Percentiles rank a stretch among this genome's conserved stretches.
phyloP scores from a whole-genome alignment of 352 stramenopile genomes.

The Globisporangium radiosum region DNA sequence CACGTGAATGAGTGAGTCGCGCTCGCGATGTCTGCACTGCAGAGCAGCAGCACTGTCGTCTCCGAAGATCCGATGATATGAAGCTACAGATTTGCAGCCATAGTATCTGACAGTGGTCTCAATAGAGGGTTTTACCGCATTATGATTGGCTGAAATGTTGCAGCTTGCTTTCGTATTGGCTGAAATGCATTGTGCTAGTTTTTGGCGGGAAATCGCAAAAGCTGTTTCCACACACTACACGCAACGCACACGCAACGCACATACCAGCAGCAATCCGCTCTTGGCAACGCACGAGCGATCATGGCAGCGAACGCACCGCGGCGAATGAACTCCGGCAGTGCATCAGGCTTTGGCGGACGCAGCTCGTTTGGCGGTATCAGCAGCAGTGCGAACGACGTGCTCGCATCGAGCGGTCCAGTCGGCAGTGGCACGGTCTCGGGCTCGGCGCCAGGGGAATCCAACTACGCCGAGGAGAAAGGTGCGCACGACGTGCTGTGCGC shows the following conservation, averaged over 20 bases:
- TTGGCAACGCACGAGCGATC: background rate
- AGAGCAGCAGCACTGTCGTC: no score
- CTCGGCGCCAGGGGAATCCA: slow-evolving; percentile 16
- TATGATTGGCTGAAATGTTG: no score
- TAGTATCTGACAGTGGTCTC: no score
- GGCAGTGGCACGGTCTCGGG: background rate
- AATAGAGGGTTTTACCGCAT: no score
- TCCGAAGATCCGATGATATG: background rate
- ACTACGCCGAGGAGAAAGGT: slow-evolving; percentile 58
- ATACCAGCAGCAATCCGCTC: no score
- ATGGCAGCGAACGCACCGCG: slow-evolving; percentile 6
- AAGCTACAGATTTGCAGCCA: no score
- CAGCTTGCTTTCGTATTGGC: no score
- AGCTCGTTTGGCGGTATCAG: slow-evolving; percentile 6
- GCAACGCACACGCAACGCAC: no score
- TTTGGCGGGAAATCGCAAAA: no score
- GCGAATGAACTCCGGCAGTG: slow-evolving; percentile 6
- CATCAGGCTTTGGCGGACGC: slow-evolving; percentile 4
- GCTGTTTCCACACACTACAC: no score
- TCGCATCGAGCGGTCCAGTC: slow-evolving; percentile 1
- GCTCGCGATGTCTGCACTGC: no score
- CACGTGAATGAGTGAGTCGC: background rate
- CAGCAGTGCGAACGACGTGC: slow-evolving; percentile 10
- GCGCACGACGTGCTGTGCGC: background rate
- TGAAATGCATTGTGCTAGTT: no score